Base-by-base conservation (phyloP, 805 yeast species). In the Clavispora vitiphila region DNA sequence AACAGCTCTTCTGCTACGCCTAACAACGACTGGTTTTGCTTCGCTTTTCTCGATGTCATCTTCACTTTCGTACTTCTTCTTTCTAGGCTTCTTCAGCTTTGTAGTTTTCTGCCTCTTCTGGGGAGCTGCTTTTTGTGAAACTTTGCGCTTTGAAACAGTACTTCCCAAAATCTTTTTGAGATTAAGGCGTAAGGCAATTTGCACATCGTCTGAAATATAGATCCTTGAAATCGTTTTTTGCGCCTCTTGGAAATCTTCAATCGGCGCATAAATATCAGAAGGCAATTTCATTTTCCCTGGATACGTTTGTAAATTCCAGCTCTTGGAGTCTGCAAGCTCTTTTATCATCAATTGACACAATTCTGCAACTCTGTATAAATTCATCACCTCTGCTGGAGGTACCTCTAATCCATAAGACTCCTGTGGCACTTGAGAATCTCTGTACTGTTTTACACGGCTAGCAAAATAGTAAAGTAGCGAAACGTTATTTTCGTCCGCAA, bases 271-370 rank as follows among this genome's bases (percentile, higher is more conserved):
- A 8, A 86, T 57, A 55, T 88, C 96, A n/a, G 71, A 62, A 0
- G 91, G 82, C 15, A 88, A 59, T 15, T 77, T 76, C 14, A 84
- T 60, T 52, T 82, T 84, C 1, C 91, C 95, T 0, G 96, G 95
- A 80, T 90, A 89, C 0, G 89, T 80, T 19, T 81, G 76, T 42
- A 85, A 67, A 18, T 75, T 74, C 95, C 96, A 87, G 35, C 70
- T 72, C 51, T 74, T 80, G 19, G 62, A 54, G 19, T 76, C 81
- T 34, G 81, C 76, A 19, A 78, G 62, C 42, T 76, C 78, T 41
- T 80, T 75, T 35, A 88, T 69, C 5, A 78, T 64, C 43, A 84
- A 61, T 57, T 86, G 95, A 1, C 88, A 69, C 31, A 89, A 60
- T 51, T 89, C 96, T 1, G 95, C 75, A 10, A 86, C 66, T 30